Evolutionary conservation across 2,329 filamentous ascomycete genomes (phyloP).

Genomic region (Scytalidium sp.): DNA sequence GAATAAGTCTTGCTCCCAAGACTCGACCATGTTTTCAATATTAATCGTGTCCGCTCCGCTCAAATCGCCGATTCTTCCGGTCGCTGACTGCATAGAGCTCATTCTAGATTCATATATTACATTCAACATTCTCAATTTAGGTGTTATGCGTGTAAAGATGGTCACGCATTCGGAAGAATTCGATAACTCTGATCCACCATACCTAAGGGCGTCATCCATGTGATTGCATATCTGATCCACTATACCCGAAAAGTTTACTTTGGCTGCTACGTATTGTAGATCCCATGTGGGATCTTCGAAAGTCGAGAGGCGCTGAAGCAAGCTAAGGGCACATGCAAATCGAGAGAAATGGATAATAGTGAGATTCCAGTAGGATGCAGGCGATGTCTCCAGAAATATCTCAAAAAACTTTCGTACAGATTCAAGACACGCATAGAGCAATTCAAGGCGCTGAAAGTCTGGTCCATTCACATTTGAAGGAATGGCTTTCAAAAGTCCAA

Average conservation of each 20-base stretch:
- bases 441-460: constrained; percentile 12
- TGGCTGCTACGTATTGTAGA: background rate
- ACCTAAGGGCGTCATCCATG: background rate
- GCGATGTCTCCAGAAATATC: background rate
- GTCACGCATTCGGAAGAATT: background rate
- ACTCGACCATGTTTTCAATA: background rate
- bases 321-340: background rate
- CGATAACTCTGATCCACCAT: background rate
- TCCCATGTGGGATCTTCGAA: background rate
- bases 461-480: background rate
- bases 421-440: constrained; percentile 15
- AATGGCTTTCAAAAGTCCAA: background rate
- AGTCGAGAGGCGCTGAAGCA: background rate
- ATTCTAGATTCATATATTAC: background rate
- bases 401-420: constrained; percentile 11
- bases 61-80: background rate
- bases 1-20: constrained; percentile 1
- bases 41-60: background rate
- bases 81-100: background rate
- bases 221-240: background rate
- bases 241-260: background rate
- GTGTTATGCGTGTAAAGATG: background rate
- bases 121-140: constrained; percentile 1
- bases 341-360: background rate
- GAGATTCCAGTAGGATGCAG: background rate